Base-by-base conservation (phyloP, 129 eudicot species). In the Sambucus nigra region DNA sequence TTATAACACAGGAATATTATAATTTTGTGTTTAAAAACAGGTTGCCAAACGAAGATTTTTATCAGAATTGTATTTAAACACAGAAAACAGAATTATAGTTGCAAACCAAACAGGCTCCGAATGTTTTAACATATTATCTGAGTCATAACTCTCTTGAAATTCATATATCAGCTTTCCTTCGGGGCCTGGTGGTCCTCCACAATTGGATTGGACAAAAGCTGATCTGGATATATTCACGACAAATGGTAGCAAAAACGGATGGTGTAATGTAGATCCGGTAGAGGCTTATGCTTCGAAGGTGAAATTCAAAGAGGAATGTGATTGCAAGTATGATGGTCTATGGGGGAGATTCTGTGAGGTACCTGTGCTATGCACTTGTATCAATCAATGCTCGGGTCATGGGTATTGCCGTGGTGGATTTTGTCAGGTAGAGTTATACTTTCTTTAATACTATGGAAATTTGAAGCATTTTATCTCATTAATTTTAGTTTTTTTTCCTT, bases 291-390 rank as follows among this genome's bases (percentile, higher is more conserved):
- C 63, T 64, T 60, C 42, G 5, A 85, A 67, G 66, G 82, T 65
- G 67, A 72, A 69, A 51, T 69, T 81, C 63, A 91, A 91, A 68
- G 88, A 85, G 29, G 95, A 82, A 40, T 91, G 98, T 54, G 94
- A 91, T 58, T 91, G 98, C 80, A 91, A 85, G 68, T 91, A 91
- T 63, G 98, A 91, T 65, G 94, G 98, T 44, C 77, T 77, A 26
- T 74, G 64, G 17, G 98, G 98, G 5, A 72, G 69, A 27, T 85
- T 91, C 45, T 85, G 95, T 74, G 95, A 91, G 71, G 53, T 68
- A 2, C 78, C 86, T 11, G 98, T 91, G 26, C 57, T 31, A 53
- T 74, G 74, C 35, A 71, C 79, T 52, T 91, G 98, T 52, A 82
- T 91, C 40, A 91, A 91, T 68, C 98, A 91, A 52, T 91, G 98